Evolutionary conservation across 2,329 filamentous ascomycete genomes (phyloP).

Genomic region (Penicillium sp.): DNA sequence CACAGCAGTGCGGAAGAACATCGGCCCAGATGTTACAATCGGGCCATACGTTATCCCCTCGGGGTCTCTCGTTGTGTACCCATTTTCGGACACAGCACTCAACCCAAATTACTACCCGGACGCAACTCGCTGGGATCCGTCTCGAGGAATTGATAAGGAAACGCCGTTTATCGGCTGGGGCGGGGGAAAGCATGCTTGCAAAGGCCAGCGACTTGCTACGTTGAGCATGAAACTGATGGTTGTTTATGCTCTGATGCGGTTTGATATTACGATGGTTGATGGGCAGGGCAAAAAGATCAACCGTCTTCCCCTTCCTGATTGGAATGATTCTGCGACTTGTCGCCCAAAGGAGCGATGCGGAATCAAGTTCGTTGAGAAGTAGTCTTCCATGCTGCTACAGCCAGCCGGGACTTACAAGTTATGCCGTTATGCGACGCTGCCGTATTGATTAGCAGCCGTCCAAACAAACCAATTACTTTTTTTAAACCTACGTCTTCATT

Average conservation of each 20-base stretch:
- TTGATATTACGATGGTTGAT: slow-evolving; percentile 5
- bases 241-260: slow-evolving; percentile 1
- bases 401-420: too few species aligned
- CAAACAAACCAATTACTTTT: neutral
- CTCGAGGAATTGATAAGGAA: slow-evolving; percentile 1
- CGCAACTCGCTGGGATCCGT: slow-evolving; percentile 7
- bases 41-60: slow-evolving; percentile 5
- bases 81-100: slow-evolving; percentile 8
- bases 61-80: slow-evolving; percentile 4
- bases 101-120: slow-evolving; percentile 3
- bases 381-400: neutral
- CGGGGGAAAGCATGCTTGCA: slow-evolving; percentile 6
- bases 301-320: neutral
- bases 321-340: slow-evolving; percentile 8
- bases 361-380: slow-evolving; percentile 2
- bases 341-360: slow-evolving; percentile 1
- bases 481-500: neutral
- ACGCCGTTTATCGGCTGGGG: slow-evolving; percentile 6
- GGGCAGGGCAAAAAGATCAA: neutral
- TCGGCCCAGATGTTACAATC: slow-evolving; percentile 1
- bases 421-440: neutral
- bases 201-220: slow-evolving; percentile 9
- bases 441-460: neutral
- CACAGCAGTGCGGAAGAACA: slow-evolving; percentile 8
- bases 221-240: slow-evolving; percentile 9